Evolutionary conservation across 2,329 filamentous ascomycete species (phyloP).

Genomic region (Alternaria incomplexa): DNA sequence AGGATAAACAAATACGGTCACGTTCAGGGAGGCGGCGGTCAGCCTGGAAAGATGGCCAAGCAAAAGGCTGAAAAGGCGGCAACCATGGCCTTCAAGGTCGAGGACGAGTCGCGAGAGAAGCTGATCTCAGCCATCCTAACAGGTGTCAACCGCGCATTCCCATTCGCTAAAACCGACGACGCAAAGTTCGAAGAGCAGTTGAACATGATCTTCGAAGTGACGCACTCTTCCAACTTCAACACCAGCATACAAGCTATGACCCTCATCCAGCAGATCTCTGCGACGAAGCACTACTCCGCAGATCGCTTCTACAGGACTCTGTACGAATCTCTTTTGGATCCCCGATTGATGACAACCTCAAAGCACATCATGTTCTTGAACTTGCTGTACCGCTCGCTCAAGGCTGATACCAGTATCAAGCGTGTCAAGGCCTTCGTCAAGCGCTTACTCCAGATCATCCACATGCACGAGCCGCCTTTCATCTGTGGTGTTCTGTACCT

Average conservation of each 20-base stretch:
- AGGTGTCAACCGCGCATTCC: constrained; percentile 94
- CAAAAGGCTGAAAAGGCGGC: constrained; percentile 53
- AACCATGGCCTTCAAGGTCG: constrained; percentile 51
- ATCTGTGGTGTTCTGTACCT: constrained; percentile 92
- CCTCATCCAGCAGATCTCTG: constrained; percentile 89
- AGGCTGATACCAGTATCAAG: constrained; percentile 86
- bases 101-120: constrained; percentile 81
- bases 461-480: constrained; percentile 90
- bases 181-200: constrained; percentile 86
- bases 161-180: constrained; percentile 84
- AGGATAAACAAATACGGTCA: constrained; percentile 57
- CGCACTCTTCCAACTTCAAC: constrained; percentile 98
- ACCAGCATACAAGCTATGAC: constrained; percentile 95
- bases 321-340: constrained; percentile 93
- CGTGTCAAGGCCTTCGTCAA: constrained; percentile 97
- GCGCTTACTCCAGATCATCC: constrained; percentile 84
- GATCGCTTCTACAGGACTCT: constrained; percentile 95
- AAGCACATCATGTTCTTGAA: constrained; percentile 97
- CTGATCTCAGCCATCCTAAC: constrained; percentile 89
- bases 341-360: constrained; percentile 84
- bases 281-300: constrained; percentile 77
- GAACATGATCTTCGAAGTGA: constrained; percentile 92
- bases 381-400: constrained; percentile 84
- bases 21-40: constrained; percentile 61
- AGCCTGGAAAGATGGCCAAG: constrained; percentile 60